Conservation (phyloP, 2,329 filamentous ascomycete genomes). For the Paraconiothyrium brasiliense region DNA sequence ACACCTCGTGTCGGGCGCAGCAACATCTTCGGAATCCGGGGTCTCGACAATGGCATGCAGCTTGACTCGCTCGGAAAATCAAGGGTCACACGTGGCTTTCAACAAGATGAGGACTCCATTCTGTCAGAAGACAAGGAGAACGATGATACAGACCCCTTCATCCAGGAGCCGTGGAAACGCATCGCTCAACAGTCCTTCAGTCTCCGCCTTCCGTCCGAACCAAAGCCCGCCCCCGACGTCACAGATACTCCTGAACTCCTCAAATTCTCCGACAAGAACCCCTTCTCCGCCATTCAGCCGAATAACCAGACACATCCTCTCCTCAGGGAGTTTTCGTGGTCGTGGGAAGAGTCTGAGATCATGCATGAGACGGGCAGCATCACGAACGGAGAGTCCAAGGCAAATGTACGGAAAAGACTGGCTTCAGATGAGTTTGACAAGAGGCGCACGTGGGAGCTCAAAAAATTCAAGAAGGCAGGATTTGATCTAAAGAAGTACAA, state of each 20-base stretch:
- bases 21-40: slow-evolving; percentile 45
- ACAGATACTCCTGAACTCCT: slow-evolving; percentile 35
- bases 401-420: slow-evolving; percentile 36
- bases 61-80: slow-evolving; percentile 32
- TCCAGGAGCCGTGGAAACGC: slow-evolving; percentile 33
- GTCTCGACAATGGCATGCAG: slow-evolving; percentile 34
- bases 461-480: slow-evolving; percentile 43
- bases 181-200: slow-evolving; percentile 28
- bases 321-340: slow-evolving; percentile 42
- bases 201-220: slow-evolving; percentile 30
- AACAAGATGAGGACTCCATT: background rate
- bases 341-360: slow-evolving; percentile 39
- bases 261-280: slow-evolving; percentile 40
- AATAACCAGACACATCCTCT: slow-evolving; percentile 36
- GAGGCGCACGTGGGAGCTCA: slow-evolving; percentile 45
- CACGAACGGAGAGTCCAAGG: slow-evolving; percentile 27
- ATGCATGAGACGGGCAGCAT: slow-evolving; percentile 34
- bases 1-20: slow-evolving; percentile 24
- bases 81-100: slow-evolving; percentile 1
- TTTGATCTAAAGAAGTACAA: slow-evolving; percentile 48
- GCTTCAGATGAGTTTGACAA: slow-evolving; percentile 38
- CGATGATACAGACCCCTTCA: slow-evolving; percentile 37
- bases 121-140: slow-evolving; percentile 20
- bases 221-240: slow-evolving; percentile 9
- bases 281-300: slow-evolving; percentile 37